These are phyloP conservation scores for Penicillium sp. DNA, from an alignment of 2,329 filamentous ascomycete species.

Conservation along the genomic window DNA sequence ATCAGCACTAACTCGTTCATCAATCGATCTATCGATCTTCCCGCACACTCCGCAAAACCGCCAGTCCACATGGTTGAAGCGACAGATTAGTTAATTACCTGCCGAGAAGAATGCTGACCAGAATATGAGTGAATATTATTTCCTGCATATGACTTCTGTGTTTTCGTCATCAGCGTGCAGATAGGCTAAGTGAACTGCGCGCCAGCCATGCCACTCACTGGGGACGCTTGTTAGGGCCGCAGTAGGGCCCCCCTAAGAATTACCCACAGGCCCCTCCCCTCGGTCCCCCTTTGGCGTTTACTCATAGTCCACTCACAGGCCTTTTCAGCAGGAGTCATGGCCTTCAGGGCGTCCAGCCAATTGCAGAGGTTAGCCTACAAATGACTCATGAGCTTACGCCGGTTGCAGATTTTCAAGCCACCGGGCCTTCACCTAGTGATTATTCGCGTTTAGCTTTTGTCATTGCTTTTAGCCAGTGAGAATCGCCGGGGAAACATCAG, in stretches of 20 bases:
- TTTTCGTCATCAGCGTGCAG: slow-evolving; percentile 4
- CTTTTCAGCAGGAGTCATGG: not conserved
- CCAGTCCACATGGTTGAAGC: slow-evolving; percentile 1
- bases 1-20: not conserved
- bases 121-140: not conserved
- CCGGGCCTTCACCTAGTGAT: not conserved
- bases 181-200: not conserved
- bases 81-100: not conserved
- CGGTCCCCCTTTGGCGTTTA: not conserved
- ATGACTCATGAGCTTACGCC: slow-evolving; percentile 1
- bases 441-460: not conserved
- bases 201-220: not conserved
- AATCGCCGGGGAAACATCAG: not conserved
- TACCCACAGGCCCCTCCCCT: not conserved
- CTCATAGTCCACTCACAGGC: not conserved
- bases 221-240: not conserved
- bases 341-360: not conserved
- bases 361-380: not conserved
- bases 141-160: slow-evolving; percentile 1
- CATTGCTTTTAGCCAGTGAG: not conserved
- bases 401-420: slow-evolving; percentile 5
- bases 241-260: not conserved
- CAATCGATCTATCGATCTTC: not conserved
- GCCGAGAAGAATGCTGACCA: not conserved
- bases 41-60: not conserved